Evolutionary conservation across 2,329 filamentous ascomycete species (phyloP), one percentile per base, ranked within the genome.

Genomic region (Elsinoe necatrix): DNA sequence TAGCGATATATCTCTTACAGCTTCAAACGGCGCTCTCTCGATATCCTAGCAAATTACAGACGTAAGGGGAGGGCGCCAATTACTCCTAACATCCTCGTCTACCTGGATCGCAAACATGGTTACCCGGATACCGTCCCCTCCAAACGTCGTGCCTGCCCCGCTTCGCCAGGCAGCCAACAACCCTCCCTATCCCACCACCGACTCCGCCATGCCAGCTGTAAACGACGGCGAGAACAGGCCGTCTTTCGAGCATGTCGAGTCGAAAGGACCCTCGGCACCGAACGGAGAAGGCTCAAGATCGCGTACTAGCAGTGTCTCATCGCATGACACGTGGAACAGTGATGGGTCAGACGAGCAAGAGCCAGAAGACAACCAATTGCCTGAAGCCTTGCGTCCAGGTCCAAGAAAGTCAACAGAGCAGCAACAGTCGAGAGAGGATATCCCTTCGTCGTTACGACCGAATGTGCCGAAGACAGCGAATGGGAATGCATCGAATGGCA

Each of bases 101-200:
- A 14, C 52, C 25, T n/a, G 20, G 23, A 20, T 12, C 54, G 58
- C 58, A 57, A 64, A 58, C 14, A 77, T 77, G 75, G 73, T 76
- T 54, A 72, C 66, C 20, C 66, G 73, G 55, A 75, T 75, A 60
- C 68, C 73, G 6, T 66, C 71, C 23, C 64, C 67, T 12, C 66
- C 65, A 27, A 63, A 62, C 47, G 66, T 74, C 42, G 69, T 72
- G 51, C 74, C 74, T 9, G 65, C 69, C 35, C 69, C 72, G 5
- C 67, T 72, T 8, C 54, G 52, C 45, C 68, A 70, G 57, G 66
- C 72, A 4, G 57, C 61, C 12, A 61, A 70, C 60, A 70, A 71
- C 18, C 73, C 72, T 21, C 75, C 75, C 1, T 77, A 77, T 56
- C 75, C 75, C 12, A 70, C 69, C 1, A 71, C 72, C 0, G 48